Base-by-base conservation (phyloP, 768 basidiomycete genomes). In the Pholiota molesta region DNA sequence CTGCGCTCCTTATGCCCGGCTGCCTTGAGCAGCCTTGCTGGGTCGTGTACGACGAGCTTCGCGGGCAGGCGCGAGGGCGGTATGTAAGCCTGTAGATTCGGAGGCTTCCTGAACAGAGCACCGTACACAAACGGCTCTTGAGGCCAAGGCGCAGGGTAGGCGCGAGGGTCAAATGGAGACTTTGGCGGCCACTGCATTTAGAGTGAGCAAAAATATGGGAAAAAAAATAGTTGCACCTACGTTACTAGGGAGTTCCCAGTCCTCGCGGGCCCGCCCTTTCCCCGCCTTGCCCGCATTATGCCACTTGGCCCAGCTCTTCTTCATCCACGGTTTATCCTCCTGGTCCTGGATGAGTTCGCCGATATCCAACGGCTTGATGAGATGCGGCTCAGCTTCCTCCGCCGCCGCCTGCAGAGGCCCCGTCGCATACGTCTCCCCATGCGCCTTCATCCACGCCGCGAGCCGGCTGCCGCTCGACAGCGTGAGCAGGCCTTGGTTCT, bases 381-480 rank as follows among this genome's bases (percentile, higher is more conserved):
- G 21, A 42, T 60, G 55, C 5, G 79, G 81, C 1, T 76, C 70
- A 2, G 65, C 69, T 63, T 82, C 81, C 11, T 57, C 56, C 59
- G 76, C 74, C 16, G 78, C 77, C 68, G 68, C 73, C 10, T 56
- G 70, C 16, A 81, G 62, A 44, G 77, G 72, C 13, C 74, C 66
- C 26, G 61, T 61, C 1, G 81, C 77, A 9, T 62, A 69, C 0
- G 74, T 68, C 66, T 81, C 78, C 4, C 75, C 74, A 13, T 75
- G 60, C 23, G 57, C 60, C 57, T 75, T 75, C 73, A 75, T 74
- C 73, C 75, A 79, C 16, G 61, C 68, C 2, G 69, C 61, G 31
- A 83, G 62, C 55, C 75, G 78, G 68, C 65, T 79, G 3, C 75
- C 73, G n/a, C 74, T 75, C 21, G 76, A 70, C 7, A 68, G 64